Conservation (phyloP, 495 filamentous ascomycete genomes). For the Penicillium pancosmium region DNA sequence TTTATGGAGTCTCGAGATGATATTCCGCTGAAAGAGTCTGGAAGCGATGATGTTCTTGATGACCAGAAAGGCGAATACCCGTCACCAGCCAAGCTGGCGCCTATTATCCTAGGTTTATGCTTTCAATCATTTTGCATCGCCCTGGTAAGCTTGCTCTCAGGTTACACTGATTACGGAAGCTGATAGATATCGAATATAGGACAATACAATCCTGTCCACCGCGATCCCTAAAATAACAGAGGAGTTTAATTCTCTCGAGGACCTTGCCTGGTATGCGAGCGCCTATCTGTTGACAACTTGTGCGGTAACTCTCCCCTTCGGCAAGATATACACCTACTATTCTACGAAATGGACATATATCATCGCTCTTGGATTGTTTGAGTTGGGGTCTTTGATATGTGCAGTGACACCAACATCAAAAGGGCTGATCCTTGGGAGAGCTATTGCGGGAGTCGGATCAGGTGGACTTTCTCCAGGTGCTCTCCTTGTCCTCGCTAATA, state of each 20-base stretch:
- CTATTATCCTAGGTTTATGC: conserved; percentile 62
- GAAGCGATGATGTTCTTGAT: conserved; percentile 9
- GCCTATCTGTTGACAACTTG: conserved; percentile 72
- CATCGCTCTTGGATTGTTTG: conserved; percentile 73
- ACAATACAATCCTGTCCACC: conserved; percentile 81
- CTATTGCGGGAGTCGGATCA: conserved; percentile 78
- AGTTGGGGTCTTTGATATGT: conserved; percentile 79
- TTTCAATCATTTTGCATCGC: conserved; percentile 68
- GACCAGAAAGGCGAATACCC: conserved; percentile 54
- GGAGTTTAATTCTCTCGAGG: conserved; percentile 70
- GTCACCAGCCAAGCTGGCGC: conserved; percentile 46
- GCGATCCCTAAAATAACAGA: conserved; percentile 86
- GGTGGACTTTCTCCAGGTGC: conserved; percentile 84
- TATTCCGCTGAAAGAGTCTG: conserved; percentile 26
- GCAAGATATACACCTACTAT: conserved; percentile 80
- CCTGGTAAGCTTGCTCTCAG: conserved; percentile 42
- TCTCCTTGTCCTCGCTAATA: conserved; percentile 77
- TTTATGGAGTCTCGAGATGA: conserved; percentile 22
- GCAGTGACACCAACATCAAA: conserved; percentile 74
- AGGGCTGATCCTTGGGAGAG: conserved; percentile 80
- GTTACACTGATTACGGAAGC: neutral
- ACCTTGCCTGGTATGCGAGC: conserved; percentile 82
- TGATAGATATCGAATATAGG: conserved; percentile 33
- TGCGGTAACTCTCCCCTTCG: conserved; percentile 72
- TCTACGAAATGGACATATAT: conserved; percentile 75